These are phyloP conservation scores for Apiospora phragmitis DNA, from an alignment of 2,329 filamentous ascomycete species.

Conservation along the genomic window DNA sequence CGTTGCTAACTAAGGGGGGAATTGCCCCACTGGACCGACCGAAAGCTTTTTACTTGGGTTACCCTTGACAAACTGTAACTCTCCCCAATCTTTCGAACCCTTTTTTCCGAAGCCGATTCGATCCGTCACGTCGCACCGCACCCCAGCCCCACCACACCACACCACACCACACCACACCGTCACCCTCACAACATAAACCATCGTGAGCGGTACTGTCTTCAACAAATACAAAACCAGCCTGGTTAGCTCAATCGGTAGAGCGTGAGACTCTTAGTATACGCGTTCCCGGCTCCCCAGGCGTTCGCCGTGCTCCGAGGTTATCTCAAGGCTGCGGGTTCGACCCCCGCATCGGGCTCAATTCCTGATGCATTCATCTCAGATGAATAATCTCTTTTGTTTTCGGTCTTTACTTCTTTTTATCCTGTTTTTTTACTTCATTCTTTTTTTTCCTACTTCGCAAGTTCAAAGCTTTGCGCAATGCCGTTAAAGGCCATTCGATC, in stretches of 20 bases:
- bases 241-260: conserved; percentile 73
- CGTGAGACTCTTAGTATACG: conserved; percentile 72
- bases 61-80: neutral
- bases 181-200: neutral
- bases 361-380: conserved; percentile 19
- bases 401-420: neutral
- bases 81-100: neutral
- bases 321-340: conserved; percentile 26
- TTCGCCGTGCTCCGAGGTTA: neutral
- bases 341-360: conserved; percentile 44
- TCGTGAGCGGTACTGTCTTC: neutral
- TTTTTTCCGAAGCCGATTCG: neutral
- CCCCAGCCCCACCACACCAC: neutral
- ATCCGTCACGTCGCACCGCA: neutral
- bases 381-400: neutral
- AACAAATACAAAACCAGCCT: neutral
- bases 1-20: too few relatives aligned
- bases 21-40: neutral
- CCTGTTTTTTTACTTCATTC: neutral
- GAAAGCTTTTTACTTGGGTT: neutral
- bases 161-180: neutral
- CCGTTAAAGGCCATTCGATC: too few relatives aligned
- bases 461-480: too few relatives aligned
- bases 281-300: too few relatives aligned
- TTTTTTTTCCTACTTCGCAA: neutral